Percentiles rank a stretch among this genome's conserved stretches.
phyloP scores from a whole-genome alignment of 768 basidiomycete species.

The Phlegmacium glaucopus region DNA sequence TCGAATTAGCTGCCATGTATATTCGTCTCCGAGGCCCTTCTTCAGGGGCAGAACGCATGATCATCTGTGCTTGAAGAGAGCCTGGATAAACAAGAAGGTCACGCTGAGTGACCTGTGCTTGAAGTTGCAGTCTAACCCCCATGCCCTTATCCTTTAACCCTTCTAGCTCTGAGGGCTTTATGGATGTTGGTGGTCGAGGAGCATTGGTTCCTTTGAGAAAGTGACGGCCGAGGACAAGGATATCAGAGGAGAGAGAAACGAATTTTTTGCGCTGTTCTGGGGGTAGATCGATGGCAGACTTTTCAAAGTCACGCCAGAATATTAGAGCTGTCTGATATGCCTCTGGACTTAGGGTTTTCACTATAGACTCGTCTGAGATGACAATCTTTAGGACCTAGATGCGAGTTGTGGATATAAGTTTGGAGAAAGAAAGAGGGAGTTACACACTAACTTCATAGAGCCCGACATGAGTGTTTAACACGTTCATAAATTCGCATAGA shows the following conservation, averaged over 20 bases:
- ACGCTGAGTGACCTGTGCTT: constrained; percentile 73
- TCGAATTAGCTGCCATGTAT: constrained; percentile 80
- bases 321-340: constrained; percentile 87
- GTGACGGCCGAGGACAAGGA: constrained; percentile 80
- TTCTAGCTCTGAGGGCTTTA: constrained; percentile 64
- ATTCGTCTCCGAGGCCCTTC: constrained; percentile 81
- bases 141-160: constrained; percentile 77
- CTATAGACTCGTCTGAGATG: constrained; percentile 62
- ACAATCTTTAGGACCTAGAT: constrained; percentile 67
- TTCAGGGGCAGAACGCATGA: constrained; percentile 83
- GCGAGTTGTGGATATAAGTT: neutral
- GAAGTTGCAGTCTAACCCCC: constrained; percentile 69
- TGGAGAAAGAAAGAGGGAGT: neutral
- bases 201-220: constrained; percentile 71
- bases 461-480: constrained; percentile 89
- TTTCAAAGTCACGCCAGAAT: constrained; percentile 96
- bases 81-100: constrained; percentile 80
- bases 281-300: constrained; percentile 91
- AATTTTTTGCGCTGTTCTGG: constrained; percentile 74
- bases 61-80: constrained; percentile 89
- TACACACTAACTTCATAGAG: constrained; percentile 75
- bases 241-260: constrained; percentile 86
- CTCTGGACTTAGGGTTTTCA: constrained; percentile 64
- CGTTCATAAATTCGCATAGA: constrained; percentile 97
- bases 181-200: constrained; percentile 61